Evolutionary conservation across 179 eudicot species (phyloP).

Genomic region (Beta corolliflora): DNA sequence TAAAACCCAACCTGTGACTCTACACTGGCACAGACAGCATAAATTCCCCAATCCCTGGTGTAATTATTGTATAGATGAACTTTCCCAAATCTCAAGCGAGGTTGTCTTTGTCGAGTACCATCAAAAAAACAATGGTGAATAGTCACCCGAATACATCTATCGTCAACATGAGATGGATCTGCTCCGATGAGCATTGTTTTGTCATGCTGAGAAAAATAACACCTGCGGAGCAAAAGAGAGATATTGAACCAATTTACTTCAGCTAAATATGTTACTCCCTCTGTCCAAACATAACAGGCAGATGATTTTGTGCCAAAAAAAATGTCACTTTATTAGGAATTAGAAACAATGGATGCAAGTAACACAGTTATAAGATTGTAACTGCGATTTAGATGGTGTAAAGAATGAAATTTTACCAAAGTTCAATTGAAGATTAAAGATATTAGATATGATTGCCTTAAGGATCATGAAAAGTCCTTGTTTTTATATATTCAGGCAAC

Average conservation of each 20-base stretch:
- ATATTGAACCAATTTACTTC: constrained; percentile 9
- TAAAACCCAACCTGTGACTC: constrained; percentile 35
- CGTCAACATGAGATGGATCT: constrained; percentile 69
- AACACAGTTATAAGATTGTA: too few relatives aligned
- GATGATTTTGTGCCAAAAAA: not conserved
- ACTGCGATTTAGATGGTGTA: not conserved
- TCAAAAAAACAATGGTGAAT: constrained; percentile 92
- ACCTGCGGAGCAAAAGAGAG: constrained; percentile 41
- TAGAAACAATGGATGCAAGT: not conserved
- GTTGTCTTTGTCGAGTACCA: constrained; percentile 85
- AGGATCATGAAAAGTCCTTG: not conserved
- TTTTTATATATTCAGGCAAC: not conserved
- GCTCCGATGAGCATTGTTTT: constrained; percentile 87
- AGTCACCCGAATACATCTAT: constrained; percentile 80
- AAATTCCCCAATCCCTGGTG: constrained; percentile 83
- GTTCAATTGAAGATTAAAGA: not conserved
- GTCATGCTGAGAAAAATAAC: constrained; percentile 74
- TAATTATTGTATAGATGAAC: constrained; percentile 88
- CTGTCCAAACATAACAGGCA: not conserved
- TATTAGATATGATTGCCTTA: not conserved
- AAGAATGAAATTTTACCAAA: not conserved
- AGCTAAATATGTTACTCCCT: not conserved
- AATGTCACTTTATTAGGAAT: not conserved
- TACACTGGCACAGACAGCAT: constrained; percentile 75
- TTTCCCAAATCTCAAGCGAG: constrained; percentile 80